phyloP scores from a whole-genome alignment of 805 yeast species.

The Henningerozyma blattae region DNA sequence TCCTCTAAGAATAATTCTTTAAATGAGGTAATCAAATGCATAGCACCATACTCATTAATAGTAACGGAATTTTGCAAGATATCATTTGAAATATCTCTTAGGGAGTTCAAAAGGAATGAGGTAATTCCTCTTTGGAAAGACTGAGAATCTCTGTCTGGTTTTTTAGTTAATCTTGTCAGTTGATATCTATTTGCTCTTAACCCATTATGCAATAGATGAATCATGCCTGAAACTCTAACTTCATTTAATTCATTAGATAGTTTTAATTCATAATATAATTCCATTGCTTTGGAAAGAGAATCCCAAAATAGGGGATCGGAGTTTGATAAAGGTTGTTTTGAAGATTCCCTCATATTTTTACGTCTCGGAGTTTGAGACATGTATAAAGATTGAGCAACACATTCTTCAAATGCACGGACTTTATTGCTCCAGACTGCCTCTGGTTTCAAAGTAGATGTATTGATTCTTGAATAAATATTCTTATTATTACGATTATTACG shows the following conservation, averaged over 20 bases:
- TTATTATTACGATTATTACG: conserved; percentile 4
- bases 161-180: conserved; percentile 41
- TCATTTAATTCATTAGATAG: conserved; percentile 32
- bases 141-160: conserved; percentile 48
- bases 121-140: conserved; percentile 45
- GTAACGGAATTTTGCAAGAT: conserved; percentile 32
- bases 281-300: conserved; percentile 39
- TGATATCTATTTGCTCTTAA: conserved; percentile 44
- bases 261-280: conserved; percentile 35
- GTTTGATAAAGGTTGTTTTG: conserved; percentile 29
- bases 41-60: conserved; percentile 41
- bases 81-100: conserved; percentile 41
- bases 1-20: conserved; percentile 47
- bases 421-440: conserved; percentile 40
- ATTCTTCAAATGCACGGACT: conserved; percentile 41
- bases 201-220: conserved; percentile 42
- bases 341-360: conserved; percentile 18
- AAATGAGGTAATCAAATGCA: conserved; percentile 44
- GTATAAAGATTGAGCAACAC: conserved; percentile 26
- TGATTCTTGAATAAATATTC: conserved; percentile 9
- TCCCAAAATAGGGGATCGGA: conserved; percentile 39
- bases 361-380: conserved; percentile 26
- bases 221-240: conserved; percentile 35
- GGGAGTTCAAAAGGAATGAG: conserved; percentile 34
- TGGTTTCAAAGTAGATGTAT: too few relatives aligned